phyloP scores from a whole-genome alignment of 441 rosid genomes.

The Eruca vesicaria region DNA sequence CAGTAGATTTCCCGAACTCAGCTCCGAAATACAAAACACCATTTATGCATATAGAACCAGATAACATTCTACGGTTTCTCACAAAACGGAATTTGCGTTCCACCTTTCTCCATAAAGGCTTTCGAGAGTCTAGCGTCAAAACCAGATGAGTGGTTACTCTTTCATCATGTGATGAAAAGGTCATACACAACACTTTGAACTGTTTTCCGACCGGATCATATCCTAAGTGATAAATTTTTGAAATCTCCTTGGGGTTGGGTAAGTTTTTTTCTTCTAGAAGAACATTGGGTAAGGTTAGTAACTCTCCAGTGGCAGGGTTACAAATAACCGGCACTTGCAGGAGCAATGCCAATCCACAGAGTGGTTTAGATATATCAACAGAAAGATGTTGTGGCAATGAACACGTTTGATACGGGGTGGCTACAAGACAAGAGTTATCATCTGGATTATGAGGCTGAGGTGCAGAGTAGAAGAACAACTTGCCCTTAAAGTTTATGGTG shows the following conservation, averaged over 20 bases:
- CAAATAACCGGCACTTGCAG: neutral
- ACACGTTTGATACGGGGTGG: neutral
- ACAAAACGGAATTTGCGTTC: neutral
- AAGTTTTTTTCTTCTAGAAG: neutral
- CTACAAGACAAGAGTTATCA: neutral
- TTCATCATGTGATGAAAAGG: neutral
- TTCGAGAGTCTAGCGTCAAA: neutral
- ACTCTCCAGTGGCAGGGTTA: neutral
- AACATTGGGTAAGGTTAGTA: neutral
- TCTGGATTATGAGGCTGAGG: constrained; percentile 1
- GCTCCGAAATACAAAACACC: constrained; percentile 1
- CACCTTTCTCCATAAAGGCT: constrained; percentile 12
- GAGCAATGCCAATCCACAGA: neutral
- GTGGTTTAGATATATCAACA: neutral
- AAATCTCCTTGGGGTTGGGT: neutral
- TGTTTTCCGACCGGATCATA: constrained; percentile 9
- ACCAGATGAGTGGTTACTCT: neutral
- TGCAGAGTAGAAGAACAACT: neutral
- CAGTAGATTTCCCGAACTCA: neutral
- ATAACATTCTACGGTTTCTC: accelerated
- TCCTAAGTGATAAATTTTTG: neutral
- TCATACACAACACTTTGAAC: constrained; percentile 10
- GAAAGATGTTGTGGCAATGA: neutral
- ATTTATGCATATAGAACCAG: neutral
- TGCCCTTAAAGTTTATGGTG: accelerated